Evolutionary conservation across 768 basidiomycete species (phyloP).

Genomic region (Paxillus ammoniavirescens): DNA sequence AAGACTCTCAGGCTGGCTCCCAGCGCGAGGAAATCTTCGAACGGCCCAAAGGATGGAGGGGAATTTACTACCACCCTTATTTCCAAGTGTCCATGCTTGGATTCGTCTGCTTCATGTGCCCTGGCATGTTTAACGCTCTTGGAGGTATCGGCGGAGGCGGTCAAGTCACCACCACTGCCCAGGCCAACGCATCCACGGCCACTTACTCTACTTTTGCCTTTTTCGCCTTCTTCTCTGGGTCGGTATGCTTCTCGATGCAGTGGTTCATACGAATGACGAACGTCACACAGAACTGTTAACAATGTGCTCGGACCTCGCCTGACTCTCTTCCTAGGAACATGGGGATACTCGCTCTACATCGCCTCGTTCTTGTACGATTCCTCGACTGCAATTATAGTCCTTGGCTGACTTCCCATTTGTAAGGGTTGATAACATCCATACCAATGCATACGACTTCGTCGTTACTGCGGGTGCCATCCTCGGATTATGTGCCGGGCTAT

Average conservation of each 20-base stretch:
- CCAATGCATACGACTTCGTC: constrained; percentile 57
- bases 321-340: constrained; percentile 71
- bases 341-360: constrained; percentile 76
- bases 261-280: neutral
- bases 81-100: constrained; percentile 56
- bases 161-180: constrained; percentile 61
- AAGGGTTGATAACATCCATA: constrained; percentile 72
- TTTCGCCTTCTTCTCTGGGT: constrained; percentile 72
- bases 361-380: constrained; percentile 63
- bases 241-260: constrained; percentile 9
- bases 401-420: neutral
- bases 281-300: constrained; percentile 59
- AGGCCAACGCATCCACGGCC: constrained; percentile 68
- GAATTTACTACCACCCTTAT: constrained; percentile 55
- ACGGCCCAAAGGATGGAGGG: constrained; percentile 50
- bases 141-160: constrained; percentile 81
- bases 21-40: constrained; percentile 35
- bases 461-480: constrained; percentile 71
- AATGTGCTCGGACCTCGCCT: constrained; percentile 76
- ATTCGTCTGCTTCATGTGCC: constrained; percentile 59
- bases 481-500: constrained; percentile 66
- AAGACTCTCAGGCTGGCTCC: constrained; percentile 29
- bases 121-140: constrained; percentile 77
- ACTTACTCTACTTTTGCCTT: constrained; percentile 65
- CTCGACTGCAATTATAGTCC: neutral